phyloP scores from a whole-genome alignment of 352 stramenopile genomes.

The Elongisporangium prolatum region DNA sequence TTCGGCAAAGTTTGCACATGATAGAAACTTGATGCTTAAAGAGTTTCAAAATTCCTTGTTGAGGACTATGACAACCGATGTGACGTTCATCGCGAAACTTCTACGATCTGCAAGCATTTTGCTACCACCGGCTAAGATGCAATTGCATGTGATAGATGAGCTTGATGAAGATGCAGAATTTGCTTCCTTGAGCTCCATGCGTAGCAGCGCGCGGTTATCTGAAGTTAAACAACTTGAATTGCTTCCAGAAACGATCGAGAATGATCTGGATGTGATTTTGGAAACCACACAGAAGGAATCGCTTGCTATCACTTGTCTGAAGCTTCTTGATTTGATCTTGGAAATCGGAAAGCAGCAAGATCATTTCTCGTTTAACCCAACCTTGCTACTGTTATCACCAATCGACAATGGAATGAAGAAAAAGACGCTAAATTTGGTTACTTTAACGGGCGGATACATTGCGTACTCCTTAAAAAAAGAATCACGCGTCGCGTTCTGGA shows the following conservation, averaged over 20 bases:
- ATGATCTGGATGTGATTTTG: not conserved
- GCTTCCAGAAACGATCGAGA: not conserved
- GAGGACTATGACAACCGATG: slow-evolving; percentile 40
- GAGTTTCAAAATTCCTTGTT: slow-evolving; percentile 45
- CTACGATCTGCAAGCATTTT: slow-evolving; percentile 32
- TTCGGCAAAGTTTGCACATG: slow-evolving; percentile 28
- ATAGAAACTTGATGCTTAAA: slow-evolving; percentile 31
- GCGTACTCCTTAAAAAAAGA: slow-evolving; percentile 35
- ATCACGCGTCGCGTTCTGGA: slow-evolving; percentile 31
- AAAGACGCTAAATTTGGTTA: slow-evolving; percentile 42
- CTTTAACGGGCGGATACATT: slow-evolving; percentile 48
- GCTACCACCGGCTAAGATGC: slow-evolving; percentile 13
- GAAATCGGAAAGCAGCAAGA: slow-evolving; percentile 2
- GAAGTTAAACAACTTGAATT: not conserved
- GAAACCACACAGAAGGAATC: slow-evolving; percentile 21
- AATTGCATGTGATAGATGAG: not conserved
- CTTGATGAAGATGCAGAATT: not conserved
- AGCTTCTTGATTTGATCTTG: slow-evolving; percentile 39
- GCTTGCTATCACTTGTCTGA: slow-evolving; percentile 39
- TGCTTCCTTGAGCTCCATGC: not conserved
- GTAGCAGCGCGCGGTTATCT: not conserved
- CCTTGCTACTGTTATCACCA: slow-evolving; percentile 27
- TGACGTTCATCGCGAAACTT: slow-evolving; percentile 58
- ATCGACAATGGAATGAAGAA: slow-evolving; percentile 42
- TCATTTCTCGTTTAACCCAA: slow-evolving; percentile 1